Conservation (phyloP, 2,329 filamentous ascomycete genomes). For the Elsinoe arachidis region DNA sequence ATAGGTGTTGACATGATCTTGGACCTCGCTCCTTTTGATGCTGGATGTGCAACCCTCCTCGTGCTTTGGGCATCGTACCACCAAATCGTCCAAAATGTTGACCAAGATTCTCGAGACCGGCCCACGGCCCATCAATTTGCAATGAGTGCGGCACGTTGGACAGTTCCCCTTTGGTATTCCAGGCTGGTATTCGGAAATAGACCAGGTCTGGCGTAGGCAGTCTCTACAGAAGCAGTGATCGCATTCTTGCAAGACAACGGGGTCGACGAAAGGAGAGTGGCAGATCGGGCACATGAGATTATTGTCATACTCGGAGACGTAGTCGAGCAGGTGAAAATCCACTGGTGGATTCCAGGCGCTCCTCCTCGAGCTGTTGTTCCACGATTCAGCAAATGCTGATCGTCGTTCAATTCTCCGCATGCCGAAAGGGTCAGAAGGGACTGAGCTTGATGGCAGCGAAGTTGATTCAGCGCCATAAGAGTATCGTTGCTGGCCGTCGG, state of each 20-base stretch:
- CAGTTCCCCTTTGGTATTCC: slow-evolving; percentile 35
- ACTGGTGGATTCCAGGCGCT: slow-evolving; percentile 26
- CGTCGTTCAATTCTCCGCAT: slow-evolving; percentile 7
- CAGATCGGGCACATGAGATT: slow-evolving; percentile 59
- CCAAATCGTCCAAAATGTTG: slow-evolving; percentile 54
- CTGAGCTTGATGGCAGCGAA: not conserved
- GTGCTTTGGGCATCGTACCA: slow-evolving; percentile 50
- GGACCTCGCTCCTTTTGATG: slow-evolving; percentile 47
- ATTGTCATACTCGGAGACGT: slow-evolving; percentile 47
- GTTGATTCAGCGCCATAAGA: not conserved
- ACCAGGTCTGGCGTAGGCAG: slow-evolving; percentile 46
- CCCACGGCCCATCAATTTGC: slow-evolving; percentile 30
- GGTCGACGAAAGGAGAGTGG: slow-evolving; percentile 52
- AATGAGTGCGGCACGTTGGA: slow-evolving; percentile 47
- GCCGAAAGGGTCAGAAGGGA: slow-evolving; percentile 2
- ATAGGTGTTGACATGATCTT: slow-evolving; percentile 53
- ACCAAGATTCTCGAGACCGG: slow-evolving; percentile 44
- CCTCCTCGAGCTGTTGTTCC: not conserved
- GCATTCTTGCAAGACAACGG: slow-evolving; percentile 48
- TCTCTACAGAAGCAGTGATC: slow-evolving; percentile 56
- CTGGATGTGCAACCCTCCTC: slow-evolving; percentile 46
- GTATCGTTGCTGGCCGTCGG: not conserved
- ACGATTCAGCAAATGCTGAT: not conserved
- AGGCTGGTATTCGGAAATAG: slow-evolving; percentile 27
- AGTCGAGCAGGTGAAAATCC: slow-evolving; percentile 51